Conservation (phyloP, 2,329 filamentous ascomycete genomes). For the Pseudodiploospora longispora region DNA sequence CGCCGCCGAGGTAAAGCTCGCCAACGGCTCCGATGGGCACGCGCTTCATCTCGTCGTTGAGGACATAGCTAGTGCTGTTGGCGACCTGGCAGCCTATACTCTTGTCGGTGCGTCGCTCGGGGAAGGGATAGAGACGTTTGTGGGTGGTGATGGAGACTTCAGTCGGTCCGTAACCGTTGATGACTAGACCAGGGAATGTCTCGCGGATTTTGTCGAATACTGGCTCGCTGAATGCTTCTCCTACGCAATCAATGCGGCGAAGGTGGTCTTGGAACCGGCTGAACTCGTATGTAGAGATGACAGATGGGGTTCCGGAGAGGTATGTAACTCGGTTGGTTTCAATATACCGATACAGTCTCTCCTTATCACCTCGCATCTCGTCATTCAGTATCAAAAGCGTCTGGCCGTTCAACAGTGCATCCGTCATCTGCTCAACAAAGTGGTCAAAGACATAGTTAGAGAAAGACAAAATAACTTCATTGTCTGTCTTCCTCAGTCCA, state of each 20-base stretch:
- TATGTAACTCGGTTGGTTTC: too few species aligned
- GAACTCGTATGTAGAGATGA: too few species aligned
- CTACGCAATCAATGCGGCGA: too few species aligned
- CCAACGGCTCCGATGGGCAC: constrained; percentile 4
- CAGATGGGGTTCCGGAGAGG: too few species aligned
- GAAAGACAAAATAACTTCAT: constrained; percentile 5
- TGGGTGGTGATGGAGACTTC: constrained; percentile 8
- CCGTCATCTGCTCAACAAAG: not conserved
- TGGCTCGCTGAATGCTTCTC: too few species aligned
- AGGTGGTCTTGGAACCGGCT: too few species aligned
- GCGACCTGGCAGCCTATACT: not conserved
- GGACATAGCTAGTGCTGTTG: constrained; percentile 6
- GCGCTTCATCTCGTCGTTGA: constrained; percentile 3
- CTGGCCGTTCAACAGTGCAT: not conserved
- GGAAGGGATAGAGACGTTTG: constrained; percentile 6
- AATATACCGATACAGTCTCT: too few species aligned
- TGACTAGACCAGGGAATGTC: constrained; percentile 7
- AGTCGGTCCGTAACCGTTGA: constrained; percentile 10
- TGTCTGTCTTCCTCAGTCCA: constrained; percentile 1
- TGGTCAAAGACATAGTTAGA: constrained; percentile 4
- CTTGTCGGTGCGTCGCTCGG: constrained; percentile 6
- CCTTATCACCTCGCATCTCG: too few species aligned
- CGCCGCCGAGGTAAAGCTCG: constrained; percentile 5
- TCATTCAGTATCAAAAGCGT: too few species aligned
- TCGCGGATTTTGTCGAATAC: constrained; percentile 5